A percentile compares a stretch with the other conserved stretches of the same genome.
Evolutionary conservation across 1,139 yeast species (phyloP).

Genomic region (Debaryomyces psychrophilus): DNA sequence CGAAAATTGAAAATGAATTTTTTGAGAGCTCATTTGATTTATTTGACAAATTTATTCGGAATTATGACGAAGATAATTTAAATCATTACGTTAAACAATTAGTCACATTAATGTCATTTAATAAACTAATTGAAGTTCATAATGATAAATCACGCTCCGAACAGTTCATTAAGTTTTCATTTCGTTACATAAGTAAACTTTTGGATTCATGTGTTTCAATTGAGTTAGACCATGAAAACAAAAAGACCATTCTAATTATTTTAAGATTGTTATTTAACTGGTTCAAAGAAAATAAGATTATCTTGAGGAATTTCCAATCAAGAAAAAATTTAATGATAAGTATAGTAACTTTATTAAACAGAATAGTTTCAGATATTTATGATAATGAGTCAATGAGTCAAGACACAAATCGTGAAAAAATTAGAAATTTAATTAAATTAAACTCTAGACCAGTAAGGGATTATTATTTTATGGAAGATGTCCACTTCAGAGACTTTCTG

Average conservation of each 20-base stretch:
- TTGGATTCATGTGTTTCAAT: constrained; percentile 23
- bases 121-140: constrained; percentile 18
- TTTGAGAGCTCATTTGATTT: constrained; percentile 16
- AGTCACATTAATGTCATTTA: constrained; percentile 27
- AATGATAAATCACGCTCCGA: constrained; percentile 6
- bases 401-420: constrained; percentile 7
- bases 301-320: constrained; percentile 40
- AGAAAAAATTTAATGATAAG: constrained; percentile 31
- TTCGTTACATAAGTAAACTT: constrained; percentile 39
- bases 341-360: constrained; percentile 37
- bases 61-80: constrained; percentile 13
- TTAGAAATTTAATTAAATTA: constrained; percentile 16
- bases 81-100: constrained; percentile 28
- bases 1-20: constrained; percentile 32
- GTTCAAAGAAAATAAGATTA: constrained; percentile 51
- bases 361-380: constrained; percentile 18
- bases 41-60: constrained; percentile 16
- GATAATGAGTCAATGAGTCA: neutral
- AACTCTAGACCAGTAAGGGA: constrained; percentile 41
- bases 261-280: constrained; percentile 57
- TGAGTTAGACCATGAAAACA: constrained; percentile 23
- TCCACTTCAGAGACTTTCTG: constrained; percentile 59
- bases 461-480: constrained; percentile 66
- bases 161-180: constrained; percentile 25
- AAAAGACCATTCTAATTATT: constrained; percentile 24